Base-by-base conservation (phyloP, 495 filamentous ascomycete species). In the Lasiosphaeria miniovina region DNA sequence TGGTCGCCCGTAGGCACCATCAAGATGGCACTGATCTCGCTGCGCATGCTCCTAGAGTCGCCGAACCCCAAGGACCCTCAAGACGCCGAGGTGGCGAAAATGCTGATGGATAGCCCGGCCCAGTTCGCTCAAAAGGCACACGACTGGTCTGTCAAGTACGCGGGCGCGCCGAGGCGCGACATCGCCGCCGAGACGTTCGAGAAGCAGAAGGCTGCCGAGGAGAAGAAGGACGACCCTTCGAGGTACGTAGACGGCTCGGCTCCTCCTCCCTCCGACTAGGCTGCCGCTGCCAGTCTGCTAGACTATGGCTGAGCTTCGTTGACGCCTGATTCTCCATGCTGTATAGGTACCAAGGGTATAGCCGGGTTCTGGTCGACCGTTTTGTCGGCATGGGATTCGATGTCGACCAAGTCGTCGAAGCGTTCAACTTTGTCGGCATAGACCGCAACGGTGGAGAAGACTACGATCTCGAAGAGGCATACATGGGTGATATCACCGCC, bases 1-100 rank as follows among this genome's bases (percentile, higher is more conserved):
- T 98, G 94, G 94, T 94, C 91, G 6, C 94, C 94, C 0, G 91
- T 98, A 12, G 82, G 96, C 49, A 98, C 93, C 2, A 92, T 98
- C 70, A 98, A 97, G 77, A 94, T 91, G 52, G 90, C 95, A 35
- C 83, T 98, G 33, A 82, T 98, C 55, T 96, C 93, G 12, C 78
- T 98, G 15, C 93, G 97, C 71, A 93, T 90, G 49, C 85, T 98
- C 10, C 89, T 98, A 65, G 90, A 88, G 75, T 89, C 89, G 9
- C 94, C 94, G 2, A 94, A 98, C 74, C 94, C 94, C 7, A 94
- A 93, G 62, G 94, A 98, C 66, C 94, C 94, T 3, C 94, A 98
- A 74, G 94, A 98, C 71, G 92, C 91, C 40, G 93, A 97, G 73
- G 94, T 98, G 3, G 94, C 94, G 6, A 85, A 82, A 62, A 96